Percentiles rank a stretch among this genome's conserved stretches.
Conservation (phyloP, 2,329 filamentous ascomycete species). For the Fusarium sp. region DNA sequence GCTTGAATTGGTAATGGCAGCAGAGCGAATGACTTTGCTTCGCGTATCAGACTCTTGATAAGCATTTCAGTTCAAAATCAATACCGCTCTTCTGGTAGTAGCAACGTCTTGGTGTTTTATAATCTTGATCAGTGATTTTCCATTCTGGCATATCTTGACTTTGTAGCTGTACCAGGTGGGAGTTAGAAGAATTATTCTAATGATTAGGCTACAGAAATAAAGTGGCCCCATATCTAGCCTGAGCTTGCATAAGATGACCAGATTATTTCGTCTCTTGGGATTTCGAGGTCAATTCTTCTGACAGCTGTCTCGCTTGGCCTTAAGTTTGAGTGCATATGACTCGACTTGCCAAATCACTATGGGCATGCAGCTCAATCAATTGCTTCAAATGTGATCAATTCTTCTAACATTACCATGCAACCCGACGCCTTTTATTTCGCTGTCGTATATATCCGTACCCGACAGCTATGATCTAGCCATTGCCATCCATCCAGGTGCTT, state of each 20-base stretch:
- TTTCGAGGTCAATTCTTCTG: too few relatives aligned
- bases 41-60: background rate
- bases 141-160: background rate
- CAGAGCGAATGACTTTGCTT: background rate
- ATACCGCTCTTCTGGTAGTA: background rate
- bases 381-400: conserved; percentile 1
- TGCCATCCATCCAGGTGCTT: conserved; percentile 6
- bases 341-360: background rate
- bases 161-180: too few relatives aligned
- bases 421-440: conserved; percentile 15
- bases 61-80: background rate
- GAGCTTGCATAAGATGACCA: too few relatives aligned
- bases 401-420: conserved; percentile 1
- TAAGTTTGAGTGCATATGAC: background rate
- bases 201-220: too few relatives aligned
- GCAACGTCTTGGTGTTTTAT: background rate
- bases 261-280: too few relatives aligned
- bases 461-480: conserved; percentile 5
- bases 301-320: background rate
- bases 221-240: too few relatives aligned
- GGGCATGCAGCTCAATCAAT: background rate
- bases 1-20: background rate
- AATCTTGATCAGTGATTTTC: background rate
- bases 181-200: too few relatives aligned
- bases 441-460: background rate